These are phyloP conservation scores for Limnanthes douglasii DNA, from an alignment of 345 rosid species.

Conservation along the genomic window DNA sequence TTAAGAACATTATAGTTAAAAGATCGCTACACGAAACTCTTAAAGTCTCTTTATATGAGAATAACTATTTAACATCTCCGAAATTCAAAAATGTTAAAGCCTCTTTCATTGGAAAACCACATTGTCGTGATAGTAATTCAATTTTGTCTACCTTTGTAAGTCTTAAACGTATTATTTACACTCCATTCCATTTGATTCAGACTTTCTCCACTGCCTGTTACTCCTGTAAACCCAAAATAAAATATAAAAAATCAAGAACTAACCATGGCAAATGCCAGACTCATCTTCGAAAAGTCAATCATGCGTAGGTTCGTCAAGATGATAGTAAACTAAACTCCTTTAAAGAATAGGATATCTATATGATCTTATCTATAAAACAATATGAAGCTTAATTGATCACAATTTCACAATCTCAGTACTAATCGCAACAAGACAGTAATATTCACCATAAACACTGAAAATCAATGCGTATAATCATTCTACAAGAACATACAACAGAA, in stretches of 20 bases:
- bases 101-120: not conserved
- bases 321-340: not conserved
- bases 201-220: conserved; percentile 19
- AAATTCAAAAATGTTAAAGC: not conserved
- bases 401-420: too few species aligned
- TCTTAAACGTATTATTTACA: conserved; percentile 59
- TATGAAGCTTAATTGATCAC: conserved; percentile 3
- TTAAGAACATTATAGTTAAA: conserved; percentile 1
- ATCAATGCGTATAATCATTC: too few species aligned
- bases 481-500: too few species aligned
- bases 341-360: not conserved
- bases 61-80: not conserved
- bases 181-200: conserved; percentile 66
- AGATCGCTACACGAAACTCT: not conserved
- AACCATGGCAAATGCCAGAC: not conserved
- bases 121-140: not conserved
- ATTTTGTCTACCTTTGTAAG: conserved; percentile 47
- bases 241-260: not conserved
- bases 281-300: too few species aligned
- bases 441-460: too few species aligned
- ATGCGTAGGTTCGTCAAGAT: too few species aligned
- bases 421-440: too few species aligned
- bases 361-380: not conserved
- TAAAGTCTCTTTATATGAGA: not conserved
- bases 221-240: conserved; percentile 11